Evolutionary conservation across 1,139 yeast species (phyloP).

Genomic region (Diutina neorugosa): DNA sequence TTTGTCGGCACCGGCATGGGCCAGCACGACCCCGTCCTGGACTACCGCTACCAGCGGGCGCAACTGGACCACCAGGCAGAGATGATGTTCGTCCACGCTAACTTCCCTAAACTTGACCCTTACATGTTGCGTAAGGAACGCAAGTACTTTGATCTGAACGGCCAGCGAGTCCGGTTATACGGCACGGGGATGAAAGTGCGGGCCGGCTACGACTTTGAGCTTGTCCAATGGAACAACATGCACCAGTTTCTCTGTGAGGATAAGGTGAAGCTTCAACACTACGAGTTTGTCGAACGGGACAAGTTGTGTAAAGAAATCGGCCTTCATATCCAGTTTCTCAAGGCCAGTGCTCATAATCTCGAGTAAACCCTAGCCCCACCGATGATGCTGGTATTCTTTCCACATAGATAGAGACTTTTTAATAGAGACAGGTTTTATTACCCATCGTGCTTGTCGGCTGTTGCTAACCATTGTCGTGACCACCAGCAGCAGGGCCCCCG

Average conservation of each 20-base stretch:
- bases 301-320: conserved; percentile 38
- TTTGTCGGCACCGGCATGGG: conserved; percentile 64
- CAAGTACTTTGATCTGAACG: conserved; percentile 30
- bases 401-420: no score
- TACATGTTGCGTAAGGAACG: conserved; percentile 26
- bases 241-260: conserved; percentile 43
- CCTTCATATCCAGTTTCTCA: conserved; percentile 31
- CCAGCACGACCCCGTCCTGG: conserved; percentile 56
- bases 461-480: neutral
- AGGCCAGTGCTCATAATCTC: conserved; percentile 16
- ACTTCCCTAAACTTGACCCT: conserved; percentile 55
- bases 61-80: conserved; percentile 20
- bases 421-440: no score
- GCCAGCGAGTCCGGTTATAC: conserved; percentile 36
- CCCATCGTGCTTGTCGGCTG: neutral
- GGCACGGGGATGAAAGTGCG: conserved; percentile 41
- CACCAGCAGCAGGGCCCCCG: neutral
- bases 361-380: conserved; percentile 7
- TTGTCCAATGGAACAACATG: conserved; percentile 50
- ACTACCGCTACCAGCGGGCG: conserved; percentile 19
- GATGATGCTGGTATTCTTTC: neutral
- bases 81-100: conserved; percentile 50
- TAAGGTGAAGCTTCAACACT: conserved; percentile 31
- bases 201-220: conserved; percentile 49
- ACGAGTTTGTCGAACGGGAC: conserved; percentile 29